Base-by-base conservation (phyloP, 306 rosid genomes). In the Trifolium subterraneum region DNA sequence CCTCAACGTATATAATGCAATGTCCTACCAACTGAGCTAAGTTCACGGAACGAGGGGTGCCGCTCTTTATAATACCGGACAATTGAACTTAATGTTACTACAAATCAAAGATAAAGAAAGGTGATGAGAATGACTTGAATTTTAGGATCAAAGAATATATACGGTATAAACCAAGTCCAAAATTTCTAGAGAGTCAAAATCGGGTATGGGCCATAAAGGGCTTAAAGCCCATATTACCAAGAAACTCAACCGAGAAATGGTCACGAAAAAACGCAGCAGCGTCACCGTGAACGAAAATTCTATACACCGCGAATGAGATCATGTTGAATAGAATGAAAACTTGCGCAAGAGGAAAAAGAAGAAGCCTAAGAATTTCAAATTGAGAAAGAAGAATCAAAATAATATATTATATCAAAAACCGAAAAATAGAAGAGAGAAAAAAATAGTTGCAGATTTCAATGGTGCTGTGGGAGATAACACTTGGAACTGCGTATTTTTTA, bases 401-500 rank as follows among this genome's bases (percentile, higher is more conserved):
- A 51, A 51, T 8, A 50, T 50, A 51, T 2, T 16, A 8, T 10
- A 18, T 50, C 10, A 25, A 38, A 56, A 10, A 67, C 44, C 14
- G 13, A 63, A 36, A 58, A 29, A 41, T 27, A 19, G 50, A 19
- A 41, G 71, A 58, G 62, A 6, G 29, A 42, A 23, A 67, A 18
- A 23, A 67, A 18, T n/a, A 25, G 56, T 42, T 60, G 63, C n/a
- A 16, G 48, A 78, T 20, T n/a, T 72, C 71, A 70, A 90, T 94
- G 98, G 98, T 94, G 86, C 83, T 94, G 5, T 94, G 95, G 98
- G 98, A 94, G 86, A 87, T 94, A 80, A 87, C 98, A n/a, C 76
- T 91, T 13, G 97, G 83, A 65, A 91, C 97, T 42, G 97, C 98
- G 22, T 94, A 91, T 83, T 94, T 94, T 80, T 47, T 94, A 86